phyloP scores from a whole-genome alignment of 176 grass and related monocot genomes.

The Pharus latifolius region DNA sequence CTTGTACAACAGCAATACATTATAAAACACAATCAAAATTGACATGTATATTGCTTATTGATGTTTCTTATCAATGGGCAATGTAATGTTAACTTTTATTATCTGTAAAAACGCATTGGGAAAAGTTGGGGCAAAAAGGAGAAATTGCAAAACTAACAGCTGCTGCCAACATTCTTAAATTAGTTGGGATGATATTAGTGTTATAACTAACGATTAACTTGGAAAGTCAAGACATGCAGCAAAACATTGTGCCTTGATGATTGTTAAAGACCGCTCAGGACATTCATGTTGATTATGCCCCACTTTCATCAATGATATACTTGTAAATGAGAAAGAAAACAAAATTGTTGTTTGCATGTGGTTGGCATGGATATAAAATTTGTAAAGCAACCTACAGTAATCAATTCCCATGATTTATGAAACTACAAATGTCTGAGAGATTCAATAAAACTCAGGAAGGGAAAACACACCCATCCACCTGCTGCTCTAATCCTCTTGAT shows the following conservation, averaged over 20 bases:
- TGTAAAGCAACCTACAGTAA: neutral
- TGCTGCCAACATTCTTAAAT: neutral
- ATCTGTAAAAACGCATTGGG: neutral
- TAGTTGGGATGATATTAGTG: neutral
- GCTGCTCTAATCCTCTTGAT: slow-evolving; percentile 87
- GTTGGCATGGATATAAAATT: neutral
- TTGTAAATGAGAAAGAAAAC: neutral
- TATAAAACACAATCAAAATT: too few relatives aligned
- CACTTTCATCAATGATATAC: too few relatives aligned
- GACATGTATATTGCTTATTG: too few relatives aligned
- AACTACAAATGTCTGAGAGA: neutral
- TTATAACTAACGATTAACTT: neutral
- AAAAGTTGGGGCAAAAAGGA: neutral
- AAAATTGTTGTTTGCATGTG: neutral
- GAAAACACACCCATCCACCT: slow-evolving; percentile 99
- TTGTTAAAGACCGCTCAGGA: neutral
- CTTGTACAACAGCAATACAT: too few relatives aligned
- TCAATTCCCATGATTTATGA: neutral
- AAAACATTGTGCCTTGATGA: neutral
- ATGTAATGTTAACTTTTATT: neutral
- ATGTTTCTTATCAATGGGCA: too few relatives aligned
- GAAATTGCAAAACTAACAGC: neutral
- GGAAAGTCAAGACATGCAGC: neutral
- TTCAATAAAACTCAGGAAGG: slow-evolving; percentile 29
- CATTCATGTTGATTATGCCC: neutral